Evolutionary conservation across 805 yeast genomes (phyloP).

Genomic region (Clavispora carvajalis): DNA sequence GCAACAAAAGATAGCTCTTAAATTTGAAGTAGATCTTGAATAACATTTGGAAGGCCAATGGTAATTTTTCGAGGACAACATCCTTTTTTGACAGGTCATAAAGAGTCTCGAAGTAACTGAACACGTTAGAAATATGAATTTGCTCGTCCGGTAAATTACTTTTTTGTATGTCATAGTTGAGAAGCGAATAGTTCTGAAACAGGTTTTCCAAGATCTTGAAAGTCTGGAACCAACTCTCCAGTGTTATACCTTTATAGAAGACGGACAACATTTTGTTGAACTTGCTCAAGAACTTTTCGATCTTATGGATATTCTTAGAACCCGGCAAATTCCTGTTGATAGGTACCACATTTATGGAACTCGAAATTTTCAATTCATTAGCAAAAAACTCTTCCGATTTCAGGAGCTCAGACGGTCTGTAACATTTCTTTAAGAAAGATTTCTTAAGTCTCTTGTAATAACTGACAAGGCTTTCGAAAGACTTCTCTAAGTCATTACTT

Average conservation of each 20-base stretch:
- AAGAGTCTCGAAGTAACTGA: conserved; percentile 61
- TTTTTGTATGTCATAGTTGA: conserved; percentile 45
- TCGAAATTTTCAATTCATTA: conserved; percentile 38
- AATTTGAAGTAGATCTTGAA: conserved; percentile 65
- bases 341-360: conserved; percentile 41
- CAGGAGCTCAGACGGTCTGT: conserved; percentile 50
- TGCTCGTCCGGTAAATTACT: conserved; percentile 45
- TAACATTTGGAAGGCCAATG: conserved; percentile 61
- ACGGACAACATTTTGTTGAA: conserved; percentile 59
- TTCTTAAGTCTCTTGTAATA: conserved; percentile 65
- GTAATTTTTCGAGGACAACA: conserved; percentile 44
- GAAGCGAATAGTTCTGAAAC: conserved; percentile 54
- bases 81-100: conserved; percentile 41
- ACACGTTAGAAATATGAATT: conserved; percentile 61
- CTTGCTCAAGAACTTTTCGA: conserved; percentile 57
- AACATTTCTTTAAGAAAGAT: conserved; percentile 62
- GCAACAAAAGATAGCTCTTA: conserved; percentile 56
- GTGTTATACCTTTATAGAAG: conserved; percentile 50
- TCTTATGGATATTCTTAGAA: conserved; percentile 39
- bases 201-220: conserved; percentile 71
- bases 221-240: conserved; percentile 74
- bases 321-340: conserved; percentile 43
- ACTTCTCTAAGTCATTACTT: conserved; percentile 26
- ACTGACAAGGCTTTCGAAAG: conserved; percentile 36
- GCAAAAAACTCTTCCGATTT: conserved; percentile 34